These are phyloP conservation scores for Coniosporium tulheliwenetii DNA, from an alignment of 2,329 filamentous ascomycete species.

Conservation along the genomic window DNA sequence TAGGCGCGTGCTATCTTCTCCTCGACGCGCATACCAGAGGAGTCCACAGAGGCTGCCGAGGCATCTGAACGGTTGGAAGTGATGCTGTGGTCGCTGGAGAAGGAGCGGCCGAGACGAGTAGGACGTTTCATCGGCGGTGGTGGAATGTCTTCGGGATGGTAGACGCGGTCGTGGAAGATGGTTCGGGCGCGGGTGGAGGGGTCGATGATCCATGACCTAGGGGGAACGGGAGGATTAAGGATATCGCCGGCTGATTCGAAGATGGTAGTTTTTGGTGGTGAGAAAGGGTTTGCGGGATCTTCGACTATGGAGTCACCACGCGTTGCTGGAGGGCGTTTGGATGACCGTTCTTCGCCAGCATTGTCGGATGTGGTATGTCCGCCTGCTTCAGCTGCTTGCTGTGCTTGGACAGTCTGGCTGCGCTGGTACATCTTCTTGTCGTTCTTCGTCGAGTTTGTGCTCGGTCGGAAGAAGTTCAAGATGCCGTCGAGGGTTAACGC, in stretches of 20 bases:
- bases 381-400: constrained; percentile 1
- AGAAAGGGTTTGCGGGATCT: constrained; percentile 34
- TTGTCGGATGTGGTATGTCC: too few species aligned
- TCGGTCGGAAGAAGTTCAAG: constrained; percentile 58
- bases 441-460: constrained; percentile 49
- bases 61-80: constrained; percentile 5
- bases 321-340: constrained; percentile 26
- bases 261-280: constrained; percentile 79
- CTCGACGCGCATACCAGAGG: constrained; percentile 71
- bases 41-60: constrained; percentile 29
- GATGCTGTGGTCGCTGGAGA: constrained; percentile 19
- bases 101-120: constrained; percentile 14
- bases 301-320: constrained; percentile 35
- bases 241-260: constrained; percentile 92
- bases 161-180: constrained; percentile 94
- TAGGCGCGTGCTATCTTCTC: constrained; percentile 97
- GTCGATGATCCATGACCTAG: constrained; percentile 67
- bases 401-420: constrained; percentile 52
- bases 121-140: constrained; percentile 44
- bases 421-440: constrained; percentile 42
- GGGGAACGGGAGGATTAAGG: constrained; percentile 75
- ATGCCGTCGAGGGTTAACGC: constrained; percentile 31
- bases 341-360: too few species aligned
- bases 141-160: constrained; percentile 86
- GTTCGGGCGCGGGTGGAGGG: constrained; percentile 68